phyloP scores from a whole-genome alignment of 805 yeast genomes.

The Candida mattraensis region DNA sequence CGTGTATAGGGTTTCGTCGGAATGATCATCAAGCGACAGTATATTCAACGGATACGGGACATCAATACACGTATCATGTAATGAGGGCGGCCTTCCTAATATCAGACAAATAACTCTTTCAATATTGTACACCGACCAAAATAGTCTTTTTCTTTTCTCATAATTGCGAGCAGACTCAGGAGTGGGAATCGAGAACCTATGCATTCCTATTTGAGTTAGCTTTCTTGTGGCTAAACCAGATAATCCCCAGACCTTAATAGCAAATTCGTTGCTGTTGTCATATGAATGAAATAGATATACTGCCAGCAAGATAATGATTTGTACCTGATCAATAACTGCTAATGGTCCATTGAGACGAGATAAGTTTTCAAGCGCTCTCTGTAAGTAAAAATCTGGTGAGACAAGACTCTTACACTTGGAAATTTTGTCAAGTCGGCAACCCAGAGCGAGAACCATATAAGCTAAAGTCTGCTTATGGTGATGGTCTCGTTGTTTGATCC shows the following conservation, averaged over 20 bases:
- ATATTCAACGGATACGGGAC: constrained; percentile 1
- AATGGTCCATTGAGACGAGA: not conserved
- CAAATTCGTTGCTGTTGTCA: not conserved
- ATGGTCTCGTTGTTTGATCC: not conserved
- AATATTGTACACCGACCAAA: constrained; percentile 1
- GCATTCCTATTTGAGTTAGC: not conserved
- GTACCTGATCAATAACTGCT: not conserved
- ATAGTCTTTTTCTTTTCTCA: not conserved
- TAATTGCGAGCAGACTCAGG: not conserved
- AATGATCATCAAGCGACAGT: not conserved
- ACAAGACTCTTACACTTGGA: not conserved
- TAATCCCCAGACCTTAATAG: constrained; percentile 1
- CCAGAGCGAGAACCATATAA: not conserved
- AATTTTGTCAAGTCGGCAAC: constrained; percentile 2
- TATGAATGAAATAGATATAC: constrained; percentile 1
- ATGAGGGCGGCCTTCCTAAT: constrained; percentile 1
- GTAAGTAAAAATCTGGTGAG: not conserved
- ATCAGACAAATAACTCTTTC: constrained; percentile 1
- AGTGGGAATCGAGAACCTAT: not conserved
- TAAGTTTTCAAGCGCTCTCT: not conserved
- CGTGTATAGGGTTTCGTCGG: not conserved
- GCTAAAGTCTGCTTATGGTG: not conserved
- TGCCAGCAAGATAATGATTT: constrained; percentile 1
- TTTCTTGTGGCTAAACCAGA: constrained; percentile 1
- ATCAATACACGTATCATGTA: not conserved